Conservation (phyloP, 2,329 filamentous ascomycete species). For the Diaporthe capsici region DNA sequence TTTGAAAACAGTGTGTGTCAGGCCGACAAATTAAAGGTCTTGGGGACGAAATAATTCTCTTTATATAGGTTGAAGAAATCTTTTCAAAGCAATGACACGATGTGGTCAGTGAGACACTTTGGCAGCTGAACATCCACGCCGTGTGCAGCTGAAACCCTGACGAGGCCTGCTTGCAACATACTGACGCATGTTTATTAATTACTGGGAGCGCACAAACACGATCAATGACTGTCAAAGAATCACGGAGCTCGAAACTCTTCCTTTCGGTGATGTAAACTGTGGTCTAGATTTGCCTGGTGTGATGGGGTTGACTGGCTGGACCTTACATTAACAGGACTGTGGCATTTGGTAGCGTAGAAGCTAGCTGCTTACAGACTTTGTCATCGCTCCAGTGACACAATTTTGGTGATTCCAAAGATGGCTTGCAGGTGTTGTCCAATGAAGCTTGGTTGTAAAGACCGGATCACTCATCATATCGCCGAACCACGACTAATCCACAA, state of each 20-base stretch:
- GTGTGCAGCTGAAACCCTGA: background rate
- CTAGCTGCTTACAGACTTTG: background rate
- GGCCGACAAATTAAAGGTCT: background rate
- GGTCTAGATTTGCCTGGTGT: background rate
- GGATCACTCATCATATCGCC: slow-evolving; percentile 25
- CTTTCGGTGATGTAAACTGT: background rate
- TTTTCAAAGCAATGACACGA: background rate
- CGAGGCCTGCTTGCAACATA: background rate
- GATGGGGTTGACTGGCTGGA: no score
- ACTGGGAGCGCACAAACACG: background rate
- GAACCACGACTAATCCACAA: slow-evolving; percentile 15
- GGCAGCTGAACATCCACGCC: background rate
- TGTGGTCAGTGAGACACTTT: background rate
- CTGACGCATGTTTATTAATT: background rate
- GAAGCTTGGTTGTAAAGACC: background rate
- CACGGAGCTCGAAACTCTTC: background rate
- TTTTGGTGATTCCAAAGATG: background rate
- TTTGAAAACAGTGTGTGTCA: background rate
- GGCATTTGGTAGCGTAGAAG: background rate
- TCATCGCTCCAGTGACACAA: background rate
- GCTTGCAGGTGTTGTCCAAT: background rate
- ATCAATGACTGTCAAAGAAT: background rate
- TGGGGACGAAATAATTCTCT: background rate
- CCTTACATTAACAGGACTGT: background rate
- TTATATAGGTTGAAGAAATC: background rate